phyloP scores from a whole-genome alignment of 179 eudicot species.

The Patellifolia procumbens region DNA sequence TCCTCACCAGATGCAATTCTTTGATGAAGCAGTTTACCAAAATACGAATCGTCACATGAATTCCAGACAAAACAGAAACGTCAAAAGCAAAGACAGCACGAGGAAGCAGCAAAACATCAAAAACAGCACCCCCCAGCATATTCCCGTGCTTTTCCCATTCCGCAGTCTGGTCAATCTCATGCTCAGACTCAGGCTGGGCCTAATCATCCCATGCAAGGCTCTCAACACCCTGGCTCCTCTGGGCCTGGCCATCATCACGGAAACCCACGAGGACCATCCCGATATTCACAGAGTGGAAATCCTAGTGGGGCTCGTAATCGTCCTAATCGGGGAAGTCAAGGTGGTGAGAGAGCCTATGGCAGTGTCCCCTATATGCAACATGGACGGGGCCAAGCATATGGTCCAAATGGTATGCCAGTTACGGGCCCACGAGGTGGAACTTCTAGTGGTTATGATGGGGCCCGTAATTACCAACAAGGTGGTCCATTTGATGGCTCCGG shows the following conservation, averaged over 20 bases:
- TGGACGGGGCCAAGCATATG: conserved; percentile 70
- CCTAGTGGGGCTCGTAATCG: conserved; percentile 61
- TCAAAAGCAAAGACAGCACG: conserved; percentile 83
- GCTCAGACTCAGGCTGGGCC: conserved; percentile 58
- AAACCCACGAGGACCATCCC: conserved; percentile 65
- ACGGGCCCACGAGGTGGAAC: conserved; percentile 60
- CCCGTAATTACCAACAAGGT: conserved; percentile 57
- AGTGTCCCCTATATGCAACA: conserved; percentile 67
- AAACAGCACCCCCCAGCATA: conserved; percentile 79
- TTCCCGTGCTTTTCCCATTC: conserved; percentile 70
- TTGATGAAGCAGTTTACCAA: conserved; percentile 59
- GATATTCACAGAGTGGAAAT: conserved; percentile 66
- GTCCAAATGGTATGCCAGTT: conserved; percentile 46
- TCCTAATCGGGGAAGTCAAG: conserved; percentile 53
- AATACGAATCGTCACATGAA: conserved; percentile 84
- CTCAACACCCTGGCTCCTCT: conserved; percentile 51
- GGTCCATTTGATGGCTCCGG: conserved; percentile 64
- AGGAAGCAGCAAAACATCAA: conserved; percentile 79
- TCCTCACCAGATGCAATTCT: not conserved
- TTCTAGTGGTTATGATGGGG: conserved; percentile 56
- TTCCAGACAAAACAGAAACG: conserved; percentile 90
- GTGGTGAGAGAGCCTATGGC: conserved; percentile 50
- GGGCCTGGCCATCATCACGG: conserved; percentile 73
- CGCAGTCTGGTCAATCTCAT: conserved; percentile 66
- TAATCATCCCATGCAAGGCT: conserved; percentile 56